phyloP scores from a whole-genome alignment of 2,329 filamentous ascomycete genomes.

The Sarocladium strictum region DNA sequence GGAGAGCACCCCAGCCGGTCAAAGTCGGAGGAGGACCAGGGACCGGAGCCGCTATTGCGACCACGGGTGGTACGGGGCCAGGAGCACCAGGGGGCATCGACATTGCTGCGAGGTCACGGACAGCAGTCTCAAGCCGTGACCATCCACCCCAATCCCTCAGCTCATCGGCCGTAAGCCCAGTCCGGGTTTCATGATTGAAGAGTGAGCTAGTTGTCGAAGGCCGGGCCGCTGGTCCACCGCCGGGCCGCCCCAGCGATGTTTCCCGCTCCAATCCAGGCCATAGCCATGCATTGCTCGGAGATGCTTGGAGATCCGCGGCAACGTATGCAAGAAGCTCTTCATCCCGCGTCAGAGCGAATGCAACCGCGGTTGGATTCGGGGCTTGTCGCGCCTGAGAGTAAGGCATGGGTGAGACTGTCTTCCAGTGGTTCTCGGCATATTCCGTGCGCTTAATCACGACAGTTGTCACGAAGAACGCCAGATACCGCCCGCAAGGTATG shows the following conservation, averaged over 20 bases:
- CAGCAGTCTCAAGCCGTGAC: constrained; percentile 59
- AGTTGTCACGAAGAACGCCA: constrained; percentile 72
- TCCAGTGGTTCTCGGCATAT: constrained; percentile 26
- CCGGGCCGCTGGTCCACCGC: not conserved
- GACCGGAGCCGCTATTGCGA: not conserved
- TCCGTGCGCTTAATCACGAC: constrained; percentile 52
- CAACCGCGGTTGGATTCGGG: constrained; percentile 18
- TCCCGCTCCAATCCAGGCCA: constrained; percentile 62
- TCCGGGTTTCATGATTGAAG: constrained; percentile 41
- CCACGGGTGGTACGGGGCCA: constrained; percentile 9
- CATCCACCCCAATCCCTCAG: constrained; percentile 73
- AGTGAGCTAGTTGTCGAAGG: constrained; percentile 27
- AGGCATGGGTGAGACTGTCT: constrained; percentile 23
- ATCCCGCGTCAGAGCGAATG: constrained; percentile 45
- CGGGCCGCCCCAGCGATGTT: constrained; percentile 9
- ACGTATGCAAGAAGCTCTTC: constrained; percentile 86
- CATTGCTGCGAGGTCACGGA: constrained; percentile 20
- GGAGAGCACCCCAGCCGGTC: not conserved
- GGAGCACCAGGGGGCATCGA: constrained; percentile 7
- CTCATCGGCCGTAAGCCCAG: constrained; percentile 50
- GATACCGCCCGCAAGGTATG: constrained; percentile 70
- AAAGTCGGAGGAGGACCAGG: not conserved
- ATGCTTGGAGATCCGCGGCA: constrained; percentile 79
- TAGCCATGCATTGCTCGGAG: constrained; percentile 73
- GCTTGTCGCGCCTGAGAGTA: constrained; percentile 24